phyloP scores from a whole-genome alignment of 352 stramenopile species.

The Globisporangium mamillatum region DNA sequence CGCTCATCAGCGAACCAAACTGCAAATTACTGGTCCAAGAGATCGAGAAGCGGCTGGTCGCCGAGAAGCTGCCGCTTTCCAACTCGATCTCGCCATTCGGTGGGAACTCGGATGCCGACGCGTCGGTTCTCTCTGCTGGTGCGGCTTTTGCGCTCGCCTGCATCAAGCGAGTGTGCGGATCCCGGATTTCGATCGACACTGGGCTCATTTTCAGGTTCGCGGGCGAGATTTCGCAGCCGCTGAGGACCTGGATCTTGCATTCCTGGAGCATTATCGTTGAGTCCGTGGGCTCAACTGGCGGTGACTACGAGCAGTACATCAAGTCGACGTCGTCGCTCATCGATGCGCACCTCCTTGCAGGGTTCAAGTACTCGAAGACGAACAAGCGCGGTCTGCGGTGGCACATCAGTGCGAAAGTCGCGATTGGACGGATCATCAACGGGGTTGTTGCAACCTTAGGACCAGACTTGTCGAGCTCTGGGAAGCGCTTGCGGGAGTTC shows the following conservation, averaged over 20 bases:
- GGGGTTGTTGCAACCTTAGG: conserved; percentile 60
- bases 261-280: conserved; percentile 84
- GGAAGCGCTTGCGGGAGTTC: conserved; percentile 53
- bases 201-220: conserved; percentile 71
- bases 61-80: conserved; percentile 40
- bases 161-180: conserved; percentile 79
- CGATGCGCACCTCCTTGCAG: conserved; percentile 67
- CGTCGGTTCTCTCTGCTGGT: conserved; percentile 51
- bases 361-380: conserved; percentile 69
- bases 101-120: conserved; percentile 33
- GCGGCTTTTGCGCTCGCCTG: conserved; percentile 75
- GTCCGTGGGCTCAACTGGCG: conserved; percentile 65
- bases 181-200: conserved; percentile 71
- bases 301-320: conserved; percentile 83
- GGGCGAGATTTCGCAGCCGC: conserved; percentile 59
- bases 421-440: conserved; percentile 67
- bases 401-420: conserved; percentile 54
- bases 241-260: conserved; percentile 84
- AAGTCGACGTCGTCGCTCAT: conserved; percentile 71
- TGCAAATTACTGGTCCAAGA: conserved; percentile 61
- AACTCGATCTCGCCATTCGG: conserved; percentile 23
- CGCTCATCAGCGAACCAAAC: conserved; percentile 43
- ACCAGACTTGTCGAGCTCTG: conserved; percentile 43
- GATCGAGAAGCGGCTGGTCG: conserved; percentile 62
- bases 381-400: conserved; percentile 53